Conservation (phyloP, 2,329 filamentous ascomycete species). For the Aspergillus sp. region DNA sequence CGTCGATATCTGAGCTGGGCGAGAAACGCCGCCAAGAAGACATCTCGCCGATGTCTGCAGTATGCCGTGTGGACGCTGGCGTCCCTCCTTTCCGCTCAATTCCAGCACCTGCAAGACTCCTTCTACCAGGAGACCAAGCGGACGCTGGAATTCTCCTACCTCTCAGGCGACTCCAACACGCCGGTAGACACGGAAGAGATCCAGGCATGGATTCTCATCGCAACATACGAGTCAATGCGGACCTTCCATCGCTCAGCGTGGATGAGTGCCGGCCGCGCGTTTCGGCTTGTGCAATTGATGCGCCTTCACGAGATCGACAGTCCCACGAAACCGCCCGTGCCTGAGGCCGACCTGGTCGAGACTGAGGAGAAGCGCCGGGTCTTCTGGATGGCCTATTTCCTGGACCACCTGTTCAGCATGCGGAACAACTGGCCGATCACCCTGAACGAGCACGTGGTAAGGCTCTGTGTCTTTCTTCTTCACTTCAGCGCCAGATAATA, state of each 20-base stretch:
- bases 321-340: background rate
- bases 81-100: constrained; percentile 12
- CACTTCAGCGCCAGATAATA: background rate
- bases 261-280: constrained; percentile 28
- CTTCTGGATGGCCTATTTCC: constrained; percentile 38
- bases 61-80: constrained; percentile 39
- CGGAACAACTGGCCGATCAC: constrained; percentile 25
- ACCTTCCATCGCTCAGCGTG: constrained; percentile 23
- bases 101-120: background rate
- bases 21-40: constrained; percentile 1
- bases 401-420: constrained; percentile 33
- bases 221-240: constrained; percentile 9
- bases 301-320: constrained; percentile 27
- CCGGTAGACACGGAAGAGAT: constrained; percentile 10
- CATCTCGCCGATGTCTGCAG: constrained; percentile 14
- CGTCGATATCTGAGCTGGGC: constrained; percentile 18
- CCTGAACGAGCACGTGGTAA: constrained; percentile 24
- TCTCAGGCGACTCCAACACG: no score
- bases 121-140: background rate
- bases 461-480: background rate
- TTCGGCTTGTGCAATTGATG: constrained; percentile 31
- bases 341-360: constrained; percentile 17
- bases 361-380: constrained; percentile 32
- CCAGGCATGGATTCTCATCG: constrained; percentile 10
- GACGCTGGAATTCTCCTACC: no score